Conservation (phyloP, 1,139 yeast species). For the Pichia sp. region DNA sequence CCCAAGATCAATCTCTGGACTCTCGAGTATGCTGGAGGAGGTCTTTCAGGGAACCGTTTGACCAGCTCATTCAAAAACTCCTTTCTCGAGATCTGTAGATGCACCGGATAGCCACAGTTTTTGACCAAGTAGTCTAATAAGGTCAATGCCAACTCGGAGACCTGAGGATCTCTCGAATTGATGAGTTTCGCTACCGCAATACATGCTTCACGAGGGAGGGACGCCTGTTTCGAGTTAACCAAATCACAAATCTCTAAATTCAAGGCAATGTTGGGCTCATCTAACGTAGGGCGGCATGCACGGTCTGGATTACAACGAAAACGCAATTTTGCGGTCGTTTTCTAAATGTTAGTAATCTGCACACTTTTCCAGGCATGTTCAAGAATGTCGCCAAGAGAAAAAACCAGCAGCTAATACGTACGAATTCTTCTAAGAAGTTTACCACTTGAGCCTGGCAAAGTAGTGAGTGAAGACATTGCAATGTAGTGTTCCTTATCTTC, state of each 20-base stretch:
- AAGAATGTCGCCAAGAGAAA: background rate
- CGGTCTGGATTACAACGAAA: constrained; percentile 38
- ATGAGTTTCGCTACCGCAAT: constrained; percentile 80
- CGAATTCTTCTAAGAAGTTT: constrained; percentile 62
- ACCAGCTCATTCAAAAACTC: constrained; percentile 93
- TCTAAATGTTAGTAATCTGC: constrained; percentile 1
- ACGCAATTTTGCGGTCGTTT: background rate
- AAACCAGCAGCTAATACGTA: constrained; percentile 34
- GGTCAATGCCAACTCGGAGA: constrained; percentile 55
- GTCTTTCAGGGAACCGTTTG: constrained; percentile 89
- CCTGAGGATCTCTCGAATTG: constrained; percentile 79
- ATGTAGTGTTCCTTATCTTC: no score
- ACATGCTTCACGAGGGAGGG: constrained; percentile 90
- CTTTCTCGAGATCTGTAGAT: constrained; percentile 88
- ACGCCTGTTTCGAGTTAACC: constrained; percentile 88
- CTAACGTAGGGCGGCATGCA: constrained; percentile 80
- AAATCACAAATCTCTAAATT: constrained; percentile 92
- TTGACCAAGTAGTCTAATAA: constrained; percentile 86
- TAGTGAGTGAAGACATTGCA: constrained; percentile 28
- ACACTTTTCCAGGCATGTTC: background rate
- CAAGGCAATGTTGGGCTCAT: constrained; percentile 84
- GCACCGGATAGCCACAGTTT: constrained; percentile 97
- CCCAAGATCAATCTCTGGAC: constrained; percentile 82
- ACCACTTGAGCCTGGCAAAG: constrained; percentile 43
- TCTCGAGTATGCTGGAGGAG: constrained; percentile 79